Conservation (phyloP, 768 basidiomycete genomes). For the Boletus reticulatus region DNA sequence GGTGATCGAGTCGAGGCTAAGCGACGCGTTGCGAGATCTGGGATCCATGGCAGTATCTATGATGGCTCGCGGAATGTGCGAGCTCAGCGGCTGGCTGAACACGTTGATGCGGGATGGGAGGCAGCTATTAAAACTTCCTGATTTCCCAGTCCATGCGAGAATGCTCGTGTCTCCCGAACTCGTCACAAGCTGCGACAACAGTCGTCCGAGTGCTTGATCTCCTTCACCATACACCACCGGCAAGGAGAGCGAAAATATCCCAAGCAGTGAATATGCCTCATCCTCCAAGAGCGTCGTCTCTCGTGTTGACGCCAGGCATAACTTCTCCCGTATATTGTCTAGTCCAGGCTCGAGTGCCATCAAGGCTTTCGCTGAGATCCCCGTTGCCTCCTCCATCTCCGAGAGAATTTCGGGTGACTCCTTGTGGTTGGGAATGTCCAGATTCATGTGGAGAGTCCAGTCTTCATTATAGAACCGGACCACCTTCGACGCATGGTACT, state of each 20-base stretch:
- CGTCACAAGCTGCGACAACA: neutral
- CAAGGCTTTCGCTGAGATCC: no score
- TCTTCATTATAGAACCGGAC: no score
- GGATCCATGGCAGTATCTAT: neutral
- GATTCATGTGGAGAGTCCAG: no score
- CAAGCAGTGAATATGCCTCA: neutral
- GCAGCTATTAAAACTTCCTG: neutral
- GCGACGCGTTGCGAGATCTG: neutral
- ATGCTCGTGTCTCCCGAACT: neutral
- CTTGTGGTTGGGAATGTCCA: no score
- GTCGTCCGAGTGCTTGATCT: neutral
- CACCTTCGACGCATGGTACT: no score
- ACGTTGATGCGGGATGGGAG: neutral
- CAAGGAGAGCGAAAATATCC: neutral
- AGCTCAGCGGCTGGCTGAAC: neutral
- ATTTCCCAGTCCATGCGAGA: neutral
- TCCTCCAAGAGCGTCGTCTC: neutral
- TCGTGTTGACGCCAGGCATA: neutral
- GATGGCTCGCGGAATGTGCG: neutral
- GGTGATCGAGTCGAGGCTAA: no score
- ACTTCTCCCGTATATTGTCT: neutral
- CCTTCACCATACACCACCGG: neutral
- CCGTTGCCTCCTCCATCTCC: no score
- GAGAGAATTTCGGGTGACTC: no score
- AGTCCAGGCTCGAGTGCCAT: neutral